These are phyloP conservation scores for Bipolaris victoriae DNA, from an alignment of 2,329 filamentous ascomycete species.

Conservation along the genomic window DNA sequence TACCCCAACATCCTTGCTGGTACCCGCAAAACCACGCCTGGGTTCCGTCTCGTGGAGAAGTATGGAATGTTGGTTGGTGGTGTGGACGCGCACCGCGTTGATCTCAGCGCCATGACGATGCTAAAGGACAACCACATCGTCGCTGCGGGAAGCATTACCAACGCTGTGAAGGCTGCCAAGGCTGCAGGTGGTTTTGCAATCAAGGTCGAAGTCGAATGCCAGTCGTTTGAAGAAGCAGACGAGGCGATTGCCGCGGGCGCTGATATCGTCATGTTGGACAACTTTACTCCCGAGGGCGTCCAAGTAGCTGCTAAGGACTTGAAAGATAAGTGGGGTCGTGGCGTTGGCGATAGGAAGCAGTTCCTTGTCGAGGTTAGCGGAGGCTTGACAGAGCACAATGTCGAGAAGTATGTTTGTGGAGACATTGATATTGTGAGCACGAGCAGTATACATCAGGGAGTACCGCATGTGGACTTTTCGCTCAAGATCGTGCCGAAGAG, in stretches of 20 bases:
- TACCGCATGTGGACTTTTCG: slow-evolving; percentile 92
- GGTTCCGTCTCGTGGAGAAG: slow-evolving; percentile 94
- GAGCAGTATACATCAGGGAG: slow-evolving; percentile 95
- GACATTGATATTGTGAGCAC: slow-evolving; percentile 97
- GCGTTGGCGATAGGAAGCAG: slow-evolving; percentile 64
- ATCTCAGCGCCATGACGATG: slow-evolving; percentile 93
- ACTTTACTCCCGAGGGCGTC: slow-evolving; percentile 83
- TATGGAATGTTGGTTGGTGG: slow-evolving; percentile 97
- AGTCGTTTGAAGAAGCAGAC: slow-evolving; percentile 84
- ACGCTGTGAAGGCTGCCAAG: slow-evolving; percentile 83
- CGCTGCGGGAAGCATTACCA: slow-evolving; percentile 81
- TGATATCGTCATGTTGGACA: slow-evolving; percentile 97
- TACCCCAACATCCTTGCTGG: slow-evolving; percentile 88
- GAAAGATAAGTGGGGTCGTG: slow-evolving; percentile 77
- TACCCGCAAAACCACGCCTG: slow-evolving; percentile 95
- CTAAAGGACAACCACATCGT: slow-evolving; percentile 99
- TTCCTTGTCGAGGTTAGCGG: slow-evolving; percentile 91
- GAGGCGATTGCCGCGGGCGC: slow-evolving; percentile 90
- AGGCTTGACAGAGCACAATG: slow-evolving; percentile 84
- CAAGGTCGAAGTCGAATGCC: slow-evolving; percentile 96
- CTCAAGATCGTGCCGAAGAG: slow-evolving; percentile 75
- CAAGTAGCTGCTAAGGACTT: slow-evolving; percentile 74
- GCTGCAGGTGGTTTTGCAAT: slow-evolving; percentile 85
- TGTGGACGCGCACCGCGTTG: slow-evolving; percentile 88
- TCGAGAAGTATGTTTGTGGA: slow-evolving; percentile 74